Evolutionary conservation across 495 filamentous ascomycete species (phyloP), one percentile per base, ranked within the genome.

Genomic region (Aspergillus wentii): DNA sequence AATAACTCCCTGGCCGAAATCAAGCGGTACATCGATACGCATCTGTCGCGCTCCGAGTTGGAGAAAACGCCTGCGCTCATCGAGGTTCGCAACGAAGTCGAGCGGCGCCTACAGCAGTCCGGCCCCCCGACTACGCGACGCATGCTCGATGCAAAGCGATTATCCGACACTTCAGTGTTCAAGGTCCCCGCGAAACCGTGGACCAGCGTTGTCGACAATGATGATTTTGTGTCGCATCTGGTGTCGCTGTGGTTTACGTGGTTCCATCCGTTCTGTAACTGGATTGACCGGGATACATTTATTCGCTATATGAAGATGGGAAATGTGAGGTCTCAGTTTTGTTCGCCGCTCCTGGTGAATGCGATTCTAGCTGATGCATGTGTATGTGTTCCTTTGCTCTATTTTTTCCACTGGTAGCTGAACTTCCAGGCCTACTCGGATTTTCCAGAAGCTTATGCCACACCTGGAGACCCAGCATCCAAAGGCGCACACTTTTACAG

Each of bases 331-430:
- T 38, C 40, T 1, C 34, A 38, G 22, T 64, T 57, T 39, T 72
- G 66, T 44, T 68, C 68, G 2, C 56, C 65, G 5, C 58, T 69
- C 18, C 46, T 72, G 23, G 66, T 72, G n/a, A 70, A 72, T 32
- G 48, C 55, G 6, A 59, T 72, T 20, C 60, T 67, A 18, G 57
- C 66, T 7, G 38, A 44, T 19, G 60, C 39, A 35, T 66, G 47
- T 54, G 65, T 54, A 52, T 21, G 52, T 46, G 11, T 17, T 8
- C 14, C 3, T 8, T 22, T 37, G 3, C 13, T 13, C 9, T 14
- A 1, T 23, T 4, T 10, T 18, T 6, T 10, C 9, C 22, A 10
- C 22, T 36, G 10, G 35, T 38, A 8, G 8, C 21, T 30, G 11
- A 15, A n/a, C 7, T 1, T 11, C 2, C 26, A 57, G 53, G 39